Base-by-base conservation (phyloP, 2,329 filamentous ascomycete genomes). In the Aureobasidium leucospermi region DNA sequence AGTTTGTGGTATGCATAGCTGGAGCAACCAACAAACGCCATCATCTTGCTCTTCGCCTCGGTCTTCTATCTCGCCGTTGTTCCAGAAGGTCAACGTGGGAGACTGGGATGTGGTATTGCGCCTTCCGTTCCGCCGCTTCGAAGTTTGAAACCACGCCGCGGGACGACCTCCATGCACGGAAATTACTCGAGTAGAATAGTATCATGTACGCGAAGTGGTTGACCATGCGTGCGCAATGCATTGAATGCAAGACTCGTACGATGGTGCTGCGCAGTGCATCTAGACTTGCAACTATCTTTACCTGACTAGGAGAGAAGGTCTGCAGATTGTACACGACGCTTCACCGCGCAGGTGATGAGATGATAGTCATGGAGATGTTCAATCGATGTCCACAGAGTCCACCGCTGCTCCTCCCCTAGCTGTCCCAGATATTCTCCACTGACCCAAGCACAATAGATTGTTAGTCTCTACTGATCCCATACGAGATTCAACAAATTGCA, bases 1-100 rank as follows among this genome's bases (percentile, higher is more conserved):
- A 52, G 19, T 52, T 52, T 52, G 19, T 52, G 48, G 34, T 41
- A 52, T 52, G 48, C 48, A 52, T 55, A n/a, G 28, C 51, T 55
- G 29, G 23, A 55, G 28, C 38, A 55, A 42, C 51, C 38, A 55
- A 34, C 38, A 8, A 43, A 42, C 51, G 51, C 51, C 51, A 31
- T 28, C 19, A 41, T 41, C n/a, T 19, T 4, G 32, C 23, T 13
- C 36, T 36, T 52, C 34, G 34, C 49, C 23, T 41, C 48, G n/a
- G 10, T 31, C 10, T 41, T 29, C 41, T 39, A 16, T 41, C 7
- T 39, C 41, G 34, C 36, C 36, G 48, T 29, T 43, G 51, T 55
- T 55, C 51, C 39, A 55, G 51, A 55, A 55, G 15, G 29, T 19
- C 28, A 23, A 55, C 15, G 16, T 31, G 48, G 48, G 19, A 39